Base-by-base conservation (phyloP, 2,329 filamentous ascomycete species). In the Hymenoscyphus infarciens region DNA sequence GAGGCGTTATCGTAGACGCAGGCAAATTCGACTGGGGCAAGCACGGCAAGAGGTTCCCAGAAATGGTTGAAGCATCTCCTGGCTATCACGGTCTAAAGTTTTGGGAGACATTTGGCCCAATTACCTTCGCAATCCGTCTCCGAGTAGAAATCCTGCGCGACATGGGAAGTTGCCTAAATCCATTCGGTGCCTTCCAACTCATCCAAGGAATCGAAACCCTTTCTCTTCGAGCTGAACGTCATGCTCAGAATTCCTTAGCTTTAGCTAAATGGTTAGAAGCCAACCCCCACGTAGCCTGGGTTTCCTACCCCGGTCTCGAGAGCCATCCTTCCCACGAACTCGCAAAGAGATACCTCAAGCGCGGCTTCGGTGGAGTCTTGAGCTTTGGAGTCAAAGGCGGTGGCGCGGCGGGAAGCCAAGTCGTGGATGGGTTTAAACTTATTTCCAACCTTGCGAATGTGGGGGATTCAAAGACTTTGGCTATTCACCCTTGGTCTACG, bases 371-470 rank as follows among this genome's bases (percentile, higher is more conserved):
- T 57, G 93, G 95, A 71, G 93, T 99, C 19, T 77, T 99, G 66
- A 96, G 90, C 71, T 95, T 99, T 70, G 95, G 95, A 60, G 89
- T 97, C 65, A 96, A 96, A 80, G 93, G 94, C 2, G 92, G 91
- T 64, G 91, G 85, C 65, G 82, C 79, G n/a, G 92, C 90, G 16
- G 94, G 95, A 65, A 90, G 87, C 75, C 87, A 92, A 77, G 86
- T 98, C 35, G 95, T 98, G 59, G 95, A 99, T 77, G 87, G 87
- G 70, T 96, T 99, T 81, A 95, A 96, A 83, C 79, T 99, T 69
- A 92, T 98, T 71, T 96, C 92, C 19, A 97, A 98, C 78, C 80
- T 98, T 69, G 95, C 95, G 63, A 99, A 99, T 75, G 93, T 98
- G 31, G 94, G 94, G 63, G 94, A 98, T 76, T 91, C 90, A 57